Conservation (phyloP, 2,329 filamentous ascomycete genomes). For the Bertia moriformis region DNA sequence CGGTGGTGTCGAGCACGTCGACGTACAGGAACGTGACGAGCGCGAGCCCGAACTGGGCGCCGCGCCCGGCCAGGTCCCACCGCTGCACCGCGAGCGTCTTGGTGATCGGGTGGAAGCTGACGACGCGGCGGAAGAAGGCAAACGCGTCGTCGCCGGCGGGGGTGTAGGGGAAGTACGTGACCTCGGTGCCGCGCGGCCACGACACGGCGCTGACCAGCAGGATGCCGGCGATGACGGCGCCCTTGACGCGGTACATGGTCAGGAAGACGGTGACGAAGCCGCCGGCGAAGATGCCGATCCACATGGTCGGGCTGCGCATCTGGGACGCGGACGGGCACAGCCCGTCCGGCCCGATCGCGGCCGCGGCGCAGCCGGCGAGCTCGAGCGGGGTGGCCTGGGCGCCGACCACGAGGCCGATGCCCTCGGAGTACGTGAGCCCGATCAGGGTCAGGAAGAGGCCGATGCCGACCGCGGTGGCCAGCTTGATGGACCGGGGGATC, state of each 20-base stretch:
- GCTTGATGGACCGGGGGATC: conserved; percentile 72
- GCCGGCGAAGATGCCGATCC: conserved; percentile 78
- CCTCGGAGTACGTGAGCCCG: conserved; percentile 65
- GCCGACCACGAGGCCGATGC: conserved; percentile 66
- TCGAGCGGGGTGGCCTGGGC: conserved; percentile 54
- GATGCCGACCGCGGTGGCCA: conserved; percentile 74
- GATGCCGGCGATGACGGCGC: conserved; percentile 73
- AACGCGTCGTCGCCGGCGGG: conserved; percentile 54
- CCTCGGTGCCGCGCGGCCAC: conserved; percentile 62
- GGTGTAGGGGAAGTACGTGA: conserved; percentile 72
- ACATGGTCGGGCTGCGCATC: conserved; percentile 74
- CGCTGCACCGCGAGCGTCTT: conserved; percentile 57
- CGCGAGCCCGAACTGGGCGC: conserved; percentile 66
- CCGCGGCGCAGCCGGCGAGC: conserved; percentile 31
- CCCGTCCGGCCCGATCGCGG: conserved; percentile 13
- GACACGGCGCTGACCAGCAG: conserved; percentile 75
- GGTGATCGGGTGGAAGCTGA: conserved; percentile 66
- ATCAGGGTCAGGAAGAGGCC: conserved; percentile 69
- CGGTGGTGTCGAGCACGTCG: conserved; percentile 75
- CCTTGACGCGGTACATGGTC: conserved; percentile 76
- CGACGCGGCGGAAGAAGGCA: conserved; percentile 77
- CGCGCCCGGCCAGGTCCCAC: conserved; percentile 56
- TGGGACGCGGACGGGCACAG: conserved; percentile 49
- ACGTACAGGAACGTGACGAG: conserved; percentile 84
- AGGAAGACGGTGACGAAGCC: conserved; percentile 66